Evolutionary conservation across 345 rosid genomes (phyloP), one percentile per base, ranked within the genome.

Genomic region (Raphanus sativus): DNA sequence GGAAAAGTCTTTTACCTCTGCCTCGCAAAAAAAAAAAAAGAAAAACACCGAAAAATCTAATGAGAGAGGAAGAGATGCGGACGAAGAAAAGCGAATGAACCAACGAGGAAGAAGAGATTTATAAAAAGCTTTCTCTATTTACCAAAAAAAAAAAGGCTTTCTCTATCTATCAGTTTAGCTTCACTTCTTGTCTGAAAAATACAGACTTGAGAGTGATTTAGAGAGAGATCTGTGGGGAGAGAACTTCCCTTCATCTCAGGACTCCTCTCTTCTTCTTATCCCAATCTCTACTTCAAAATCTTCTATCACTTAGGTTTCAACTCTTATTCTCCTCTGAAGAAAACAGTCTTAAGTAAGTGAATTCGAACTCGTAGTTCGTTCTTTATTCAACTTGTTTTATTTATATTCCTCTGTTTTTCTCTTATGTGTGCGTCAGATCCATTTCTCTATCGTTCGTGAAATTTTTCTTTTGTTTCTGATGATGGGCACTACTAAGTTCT

Each of bases 141-240:
- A n/a, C n/a, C n/a, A n/a, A n/a, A n/a, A n/a, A n/a, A n/a, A n/a
- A 63, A 54, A 33, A 63, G 65, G 17, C 63, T 33, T 42, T 60
- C 56, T 72, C 16, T n/a, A 55, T 66, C 16, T 10, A 3, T 26
- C 68, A 34, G 63, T 48, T 60, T 66, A 78, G 81, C 25, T 26
- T 50, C 81, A 50, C 77, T 78, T 78, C 69, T 50, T 78, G 81
- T 73, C 81, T 21, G 42, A 25, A 64, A 59, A 10, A 15, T 25
- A 58, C 62, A 65, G 60, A 42, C 71, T 72, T 25, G 69, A 76
- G 68, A 40, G 73, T 29, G 52, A 21, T 25, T 2, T 61, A 54
- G 62, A 65, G 71, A 65, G 17, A 40, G n/a, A 36, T 9, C 8
- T n/a, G n/a, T n/a, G n/a, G 48, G 2, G 71, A 65, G 17, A 40